These are phyloP conservation scores for Phytophthora kernoviae DNA, from an alignment of 352 stramenopile genomes.

Conservation along the genomic window DNA sequence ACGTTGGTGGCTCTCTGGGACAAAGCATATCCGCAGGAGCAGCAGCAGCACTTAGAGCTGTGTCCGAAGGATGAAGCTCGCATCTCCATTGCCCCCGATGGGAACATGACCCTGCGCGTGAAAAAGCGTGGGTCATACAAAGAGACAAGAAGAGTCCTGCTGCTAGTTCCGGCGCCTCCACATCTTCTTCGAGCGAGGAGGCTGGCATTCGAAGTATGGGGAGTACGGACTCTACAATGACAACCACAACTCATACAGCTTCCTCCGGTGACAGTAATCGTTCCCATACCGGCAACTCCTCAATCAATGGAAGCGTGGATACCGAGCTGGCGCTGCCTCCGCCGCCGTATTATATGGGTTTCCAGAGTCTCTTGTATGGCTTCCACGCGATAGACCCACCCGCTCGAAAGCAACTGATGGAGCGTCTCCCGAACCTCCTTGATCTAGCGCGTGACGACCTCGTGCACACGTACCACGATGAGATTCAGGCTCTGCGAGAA, in stretches of 20 bases:
- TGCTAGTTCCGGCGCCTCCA: constrained; percentile 7
- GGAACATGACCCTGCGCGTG: constrained; percentile 48
- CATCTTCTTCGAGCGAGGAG: constrained; percentile 20
- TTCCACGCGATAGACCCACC: constrained; percentile 66
- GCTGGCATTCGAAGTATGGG: constrained; percentile 2
- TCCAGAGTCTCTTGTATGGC: constrained; percentile 80
- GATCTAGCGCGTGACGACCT: constrained; percentile 80
- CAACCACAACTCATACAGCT: constrained; percentile 11
- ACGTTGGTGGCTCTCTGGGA: constrained; percentile 40
- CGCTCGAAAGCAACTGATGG: constrained; percentile 66
- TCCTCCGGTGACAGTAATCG: constrained; percentile 18
- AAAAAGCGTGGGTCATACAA: constrained; percentile 41
- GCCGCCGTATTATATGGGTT: constrained; percentile 55
- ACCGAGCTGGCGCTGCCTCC: constrained; percentile 40
- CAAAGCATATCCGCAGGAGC: constrained; percentile 34
- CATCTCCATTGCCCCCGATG: constrained; percentile 51
- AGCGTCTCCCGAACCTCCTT: constrained; percentile 68
- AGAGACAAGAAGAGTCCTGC: constrained; percentile 28
- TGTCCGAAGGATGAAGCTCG: constrained; percentile 55
- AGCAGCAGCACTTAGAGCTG: constrained; percentile 34
- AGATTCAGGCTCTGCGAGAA: constrained; percentile 80
- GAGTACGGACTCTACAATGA: constrained; percentile 15
- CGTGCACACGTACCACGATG: constrained; percentile 85
- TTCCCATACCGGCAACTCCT: constrained; percentile 10
- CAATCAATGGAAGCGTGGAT: constrained; percentile 8